Evolutionary conservation across 345 rosid species (phyloP).

Genomic region (Murraya koenigii): DNA sequence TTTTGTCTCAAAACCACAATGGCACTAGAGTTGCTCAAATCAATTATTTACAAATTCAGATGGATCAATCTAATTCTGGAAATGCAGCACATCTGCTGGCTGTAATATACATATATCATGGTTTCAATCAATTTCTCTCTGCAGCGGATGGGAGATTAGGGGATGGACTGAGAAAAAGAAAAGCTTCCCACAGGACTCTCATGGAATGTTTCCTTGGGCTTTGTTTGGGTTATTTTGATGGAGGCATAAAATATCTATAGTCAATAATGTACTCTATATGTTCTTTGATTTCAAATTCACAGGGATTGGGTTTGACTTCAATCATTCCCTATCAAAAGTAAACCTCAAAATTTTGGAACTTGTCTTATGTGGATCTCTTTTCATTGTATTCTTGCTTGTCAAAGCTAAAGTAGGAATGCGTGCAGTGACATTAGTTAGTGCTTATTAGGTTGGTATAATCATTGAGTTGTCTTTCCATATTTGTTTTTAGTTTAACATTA

Average conservation of each 20-base stretch:
- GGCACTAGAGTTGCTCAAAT: neutral
- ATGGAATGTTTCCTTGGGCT: neutral
- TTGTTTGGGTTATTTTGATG: neutral
- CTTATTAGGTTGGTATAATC: neutral
- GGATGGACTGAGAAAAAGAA: constrained; percentile 4
- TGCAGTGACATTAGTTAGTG: neutral
- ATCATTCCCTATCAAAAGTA: neutral
- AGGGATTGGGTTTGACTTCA: neutral
- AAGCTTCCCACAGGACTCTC: neutral
- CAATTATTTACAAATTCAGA: neutral
- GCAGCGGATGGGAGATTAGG: neutral
- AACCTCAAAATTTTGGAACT: neutral
- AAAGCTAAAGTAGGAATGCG: neutral
- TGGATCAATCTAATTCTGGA: constrained; percentile 8
- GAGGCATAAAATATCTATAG: neutral
- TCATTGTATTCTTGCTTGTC: neutral
- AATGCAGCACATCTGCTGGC: constrained; percentile 3
- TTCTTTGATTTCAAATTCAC: constrained; percentile 1
- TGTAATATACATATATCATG: neutral
- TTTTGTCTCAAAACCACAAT: neutral
- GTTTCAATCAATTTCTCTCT: neutral
- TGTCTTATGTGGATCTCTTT: neutral
- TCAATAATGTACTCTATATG: neutral
- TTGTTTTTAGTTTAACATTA: neutral
- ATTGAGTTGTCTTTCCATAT: neutral